Percentiles rank a stretch among this genome's conserved stretches.
phyloP scores from a whole-genome alignment of 148 eudicot species.

The Simmondsia chinensis region DNA sequence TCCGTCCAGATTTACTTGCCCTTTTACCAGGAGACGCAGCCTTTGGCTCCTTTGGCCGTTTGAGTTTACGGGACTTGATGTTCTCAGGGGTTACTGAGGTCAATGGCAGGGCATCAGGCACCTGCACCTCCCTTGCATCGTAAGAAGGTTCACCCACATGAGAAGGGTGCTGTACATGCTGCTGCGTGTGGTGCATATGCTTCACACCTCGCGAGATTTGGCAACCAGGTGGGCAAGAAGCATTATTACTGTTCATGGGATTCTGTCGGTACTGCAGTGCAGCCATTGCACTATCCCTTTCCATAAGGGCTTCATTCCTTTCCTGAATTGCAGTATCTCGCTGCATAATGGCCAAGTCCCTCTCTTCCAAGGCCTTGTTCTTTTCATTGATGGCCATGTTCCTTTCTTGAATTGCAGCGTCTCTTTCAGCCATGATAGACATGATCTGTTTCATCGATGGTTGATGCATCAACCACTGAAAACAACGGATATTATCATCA shows the following conservation, averaged over 20 bases:
- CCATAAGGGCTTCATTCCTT: constrained; percentile 73
- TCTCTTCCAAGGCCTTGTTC: constrained; percentile 77
- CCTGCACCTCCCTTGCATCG: constrained; percentile 30
- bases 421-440: constrained; percentile 93
- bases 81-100: constrained; percentile 38
- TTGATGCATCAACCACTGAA: constrained; percentile 93
- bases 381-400: constrained; percentile 83
- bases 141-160: constrained; percentile 42
- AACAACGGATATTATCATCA: background rate
- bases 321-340: constrained; percentile 76
- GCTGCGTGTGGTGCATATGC: constrained; percentile 60
- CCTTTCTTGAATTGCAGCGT: constrained; percentile 90
- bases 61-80: constrained; percentile 37
- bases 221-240: constrained; percentile 59
- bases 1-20: constrained; percentile 38
- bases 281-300: constrained; percentile 77
- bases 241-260: constrained; percentile 28
- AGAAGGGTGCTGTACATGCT: constrained; percentile 28
- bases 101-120: constrained; percentile 32
- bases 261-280: constrained; percentile 72
- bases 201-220: constrained; percentile 60
- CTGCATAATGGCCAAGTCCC: constrained; percentile 87
- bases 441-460: constrained; percentile 98
- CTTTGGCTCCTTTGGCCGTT: constrained; percentile 52
- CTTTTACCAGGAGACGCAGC: constrained; percentile 31